phyloP scores from a whole-genome alignment of 2,329 filamentous ascomycete genomes.

The Acrodontium crateriforme region DNA sequence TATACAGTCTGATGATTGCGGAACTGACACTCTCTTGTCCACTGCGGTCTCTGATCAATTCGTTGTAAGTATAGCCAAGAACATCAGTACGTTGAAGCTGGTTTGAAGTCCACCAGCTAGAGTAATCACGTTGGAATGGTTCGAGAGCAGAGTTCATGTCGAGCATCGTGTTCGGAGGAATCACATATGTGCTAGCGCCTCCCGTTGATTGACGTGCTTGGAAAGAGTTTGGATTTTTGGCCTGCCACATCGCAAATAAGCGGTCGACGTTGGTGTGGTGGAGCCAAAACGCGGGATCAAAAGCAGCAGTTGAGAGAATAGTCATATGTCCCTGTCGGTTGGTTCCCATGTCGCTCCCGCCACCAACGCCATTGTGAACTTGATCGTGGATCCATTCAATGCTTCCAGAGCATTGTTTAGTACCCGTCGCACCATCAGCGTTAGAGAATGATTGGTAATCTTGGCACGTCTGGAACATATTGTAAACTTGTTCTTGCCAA shows the following conservation, averaged over 20 bases:
- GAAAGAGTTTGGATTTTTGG: conserved; percentile 11
- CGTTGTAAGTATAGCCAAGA: too few species aligned
- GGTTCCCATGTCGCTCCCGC: conserved; percentile 13
- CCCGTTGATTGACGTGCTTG: background rate
- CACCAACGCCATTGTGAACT: conserved; percentile 13
- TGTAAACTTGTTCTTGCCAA: conserved; percentile 14
- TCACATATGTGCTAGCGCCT: conserved; percentile 1
- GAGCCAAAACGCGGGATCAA: conserved; percentile 23
- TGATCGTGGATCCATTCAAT: conserved; percentile 17
- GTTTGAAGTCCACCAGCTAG: too few species aligned
- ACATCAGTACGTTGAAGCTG: too few species aligned
- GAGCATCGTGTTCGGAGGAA: background rate
- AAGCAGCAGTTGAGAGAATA: conserved; percentile 16
- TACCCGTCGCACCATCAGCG: conserved; percentile 10
- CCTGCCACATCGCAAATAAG: conserved; percentile 22
- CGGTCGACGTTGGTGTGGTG: conserved; percentile 23
- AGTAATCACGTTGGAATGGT: too few species aligned
- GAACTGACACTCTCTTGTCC: too few species aligned
- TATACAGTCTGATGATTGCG: too few species aligned
- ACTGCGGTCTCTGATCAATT: too few species aligned
- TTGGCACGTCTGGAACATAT: conserved; percentile 13
- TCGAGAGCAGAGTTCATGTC: background rate
- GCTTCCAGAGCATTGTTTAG: conserved; percentile 11
- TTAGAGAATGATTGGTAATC: conserved; percentile 14
- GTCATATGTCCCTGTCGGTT: conserved; percentile 18